Conservation (phyloP, 768 basidiomycete species). For the Leccinum uliginosum region DNA sequence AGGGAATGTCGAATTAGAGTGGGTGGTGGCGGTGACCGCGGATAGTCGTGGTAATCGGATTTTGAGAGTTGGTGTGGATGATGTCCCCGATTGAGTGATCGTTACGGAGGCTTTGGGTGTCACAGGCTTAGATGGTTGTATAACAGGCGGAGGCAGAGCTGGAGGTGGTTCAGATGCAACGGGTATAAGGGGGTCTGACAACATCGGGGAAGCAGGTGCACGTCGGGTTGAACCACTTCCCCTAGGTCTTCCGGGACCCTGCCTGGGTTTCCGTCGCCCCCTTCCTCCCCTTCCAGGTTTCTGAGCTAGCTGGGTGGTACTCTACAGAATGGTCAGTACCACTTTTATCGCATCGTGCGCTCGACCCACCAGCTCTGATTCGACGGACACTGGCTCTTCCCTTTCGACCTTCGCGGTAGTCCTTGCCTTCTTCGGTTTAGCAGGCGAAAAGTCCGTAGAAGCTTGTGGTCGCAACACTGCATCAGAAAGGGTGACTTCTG, state of each 20-base stretch:
- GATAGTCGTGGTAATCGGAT: slow-evolving; percentile 31
- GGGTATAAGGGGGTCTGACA: slow-evolving; percentile 13
- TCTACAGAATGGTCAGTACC: slow-evolving; percentile 12
- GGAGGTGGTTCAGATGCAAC: slow-evolving; percentile 9
- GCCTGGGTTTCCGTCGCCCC: slow-evolving; percentile 23
- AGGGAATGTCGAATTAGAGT: slow-evolving; percentile 19
- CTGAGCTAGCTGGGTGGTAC: slow-evolving; percentile 4
- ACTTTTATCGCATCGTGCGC: background rate
- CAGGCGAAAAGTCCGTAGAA: slow-evolving; percentile 19
- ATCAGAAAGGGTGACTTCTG: slow-evolving; percentile 13
- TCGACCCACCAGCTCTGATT: slow-evolving; percentile 18
- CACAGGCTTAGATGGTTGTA: slow-evolving; percentile 21
- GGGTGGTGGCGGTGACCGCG: slow-evolving; percentile 24
- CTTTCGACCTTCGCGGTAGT: slow-evolving; percentile 25
- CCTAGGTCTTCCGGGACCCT: slow-evolving; percentile 15
- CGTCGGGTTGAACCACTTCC: slow-evolving; percentile 11
- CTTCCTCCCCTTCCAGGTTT: slow-evolving; percentile 17
- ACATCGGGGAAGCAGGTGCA: slow-evolving; percentile 12
- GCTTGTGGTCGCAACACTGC: slow-evolving; percentile 11
- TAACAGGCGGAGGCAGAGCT: slow-evolving; percentile 5
- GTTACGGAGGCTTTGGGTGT: slow-evolving; percentile 34
- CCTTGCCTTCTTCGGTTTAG: slow-evolving; percentile 30
- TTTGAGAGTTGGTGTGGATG: slow-evolving; percentile 32
- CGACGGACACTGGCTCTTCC: slow-evolving; percentile 15
- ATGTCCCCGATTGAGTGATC: slow-evolving; percentile 30